Evolutionary conservation across 2,329 filamentous ascomycete species (phyloP), one percentile per base, ranked within the genome.

Genomic region (Ceratocystis diversiconidia): DNA sequence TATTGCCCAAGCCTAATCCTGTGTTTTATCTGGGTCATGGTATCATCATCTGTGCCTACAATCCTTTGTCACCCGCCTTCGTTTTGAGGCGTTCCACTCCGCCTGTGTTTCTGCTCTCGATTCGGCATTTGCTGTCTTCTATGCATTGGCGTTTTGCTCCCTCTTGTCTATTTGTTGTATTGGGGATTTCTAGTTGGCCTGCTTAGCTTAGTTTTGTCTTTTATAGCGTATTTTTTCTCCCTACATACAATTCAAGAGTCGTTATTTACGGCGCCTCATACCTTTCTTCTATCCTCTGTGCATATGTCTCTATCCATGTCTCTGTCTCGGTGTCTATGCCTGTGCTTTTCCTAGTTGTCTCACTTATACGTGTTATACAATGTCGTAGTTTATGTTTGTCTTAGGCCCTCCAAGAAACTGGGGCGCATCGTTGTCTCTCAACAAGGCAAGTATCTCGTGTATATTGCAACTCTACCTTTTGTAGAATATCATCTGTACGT

Each of bases 1-100:
- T 57, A 57, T 57, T 28, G 15, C 22, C 52, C 52, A 57, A 57
- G 52, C 28, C 52, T n/a, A 28, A 57, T 57, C 52, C 52, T 57
- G 22, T 57, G 15, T 57, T 17, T 25, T 57, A 57, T 55, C 30
- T 63, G 28, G 61, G 61, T 52, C 30, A 17, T 50, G 19, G n/a
- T 50, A 50, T 50, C 48, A 12, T 50, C 48, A 50, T 25, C 50
- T 48, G 46, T 48, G 17, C 19, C 17, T 48, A 6, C 46, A n/a
- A 48, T 48, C 46, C 19, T 48, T 48, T 8, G 7, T 48, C 46
- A 2, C 19, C n/a, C 17, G 17, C 17, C 46, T 48, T 48, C n/a
- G 17, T 48, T n/a, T n/a, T 19, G 46, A 41, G 46, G 46, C 46
- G 19, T 48, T 48, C 46, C 46, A n/a, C 36, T 41, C 36, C 36